phyloP scores from a whole-genome alignment of 2,329 filamentous ascomycete genomes.

The Ceratocystis lukuohia region DNA sequence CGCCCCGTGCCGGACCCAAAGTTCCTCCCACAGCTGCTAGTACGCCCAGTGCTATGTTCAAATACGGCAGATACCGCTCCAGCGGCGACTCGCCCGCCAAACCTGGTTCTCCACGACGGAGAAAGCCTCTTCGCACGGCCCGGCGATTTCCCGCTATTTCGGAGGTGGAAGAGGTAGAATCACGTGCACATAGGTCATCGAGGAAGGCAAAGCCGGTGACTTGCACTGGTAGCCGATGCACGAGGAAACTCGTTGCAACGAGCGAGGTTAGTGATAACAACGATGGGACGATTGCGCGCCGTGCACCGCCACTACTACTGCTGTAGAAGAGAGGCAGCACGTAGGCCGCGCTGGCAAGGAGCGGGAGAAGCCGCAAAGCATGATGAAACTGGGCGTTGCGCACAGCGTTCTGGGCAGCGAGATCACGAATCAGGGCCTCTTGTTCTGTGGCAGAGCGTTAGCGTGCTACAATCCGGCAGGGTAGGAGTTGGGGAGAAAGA shows the following conservation, averaged over 20 bases:
- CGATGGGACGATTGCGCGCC: constrained; percentile 25
- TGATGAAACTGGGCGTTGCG: constrained; percentile 46
- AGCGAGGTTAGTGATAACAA: constrained; percentile 52
- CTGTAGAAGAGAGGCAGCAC: constrained; percentile 32
- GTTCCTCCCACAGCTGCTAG: constrained; percentile 33
- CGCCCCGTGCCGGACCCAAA: constrained; percentile 17
- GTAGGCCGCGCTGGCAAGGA: constrained; percentile 43
- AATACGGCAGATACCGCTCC: constrained; percentile 42
- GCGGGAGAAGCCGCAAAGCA: constrained; percentile 47
- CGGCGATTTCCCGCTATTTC: neutral
- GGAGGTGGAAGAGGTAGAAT: neutral
- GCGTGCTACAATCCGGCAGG: neutral
- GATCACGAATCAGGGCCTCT: constrained; percentile 45
- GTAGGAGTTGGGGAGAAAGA: no score
- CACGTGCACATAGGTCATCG: constrained; percentile 29
- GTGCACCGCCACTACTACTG: neutral
- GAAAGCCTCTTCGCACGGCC: neutral
- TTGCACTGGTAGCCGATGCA: constrained; percentile 42
- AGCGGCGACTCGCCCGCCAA: constrained; percentile 32
- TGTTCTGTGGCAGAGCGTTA: constrained; percentile 37
- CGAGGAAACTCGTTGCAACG: constrained; percentile 46
- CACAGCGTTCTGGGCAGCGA: constrained; percentile 41
- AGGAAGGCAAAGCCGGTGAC: constrained; percentile 39
- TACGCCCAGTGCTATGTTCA: constrained; percentile 45
- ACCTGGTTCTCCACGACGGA: constrained; percentile 17